Conservation (phyloP, 306 rosid genomes). For the Prunus dulcis region DNA sequence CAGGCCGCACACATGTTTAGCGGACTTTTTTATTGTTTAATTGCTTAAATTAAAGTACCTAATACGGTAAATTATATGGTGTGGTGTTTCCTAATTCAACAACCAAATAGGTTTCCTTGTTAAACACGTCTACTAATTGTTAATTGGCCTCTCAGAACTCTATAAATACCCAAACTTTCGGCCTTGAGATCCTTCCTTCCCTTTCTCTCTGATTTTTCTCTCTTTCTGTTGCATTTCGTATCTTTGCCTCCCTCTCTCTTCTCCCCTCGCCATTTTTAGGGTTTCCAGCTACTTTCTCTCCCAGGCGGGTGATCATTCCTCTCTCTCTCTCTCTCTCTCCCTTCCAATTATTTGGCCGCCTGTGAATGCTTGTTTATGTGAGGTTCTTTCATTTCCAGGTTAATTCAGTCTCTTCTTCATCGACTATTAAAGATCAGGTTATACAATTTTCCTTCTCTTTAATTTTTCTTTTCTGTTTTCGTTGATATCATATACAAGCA, state of each 20-base stretch:
- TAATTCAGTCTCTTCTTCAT: neutral
- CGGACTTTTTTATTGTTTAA: neutral
- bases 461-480: neutral
- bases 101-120: constrained; percentile 33
- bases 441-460: neutral
- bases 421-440: neutral
- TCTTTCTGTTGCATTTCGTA: constrained; percentile 1
- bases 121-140: constrained; percentile 27
- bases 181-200: constrained; percentile 13
- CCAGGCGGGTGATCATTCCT: constrained; percentile 10
- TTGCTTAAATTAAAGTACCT: neutral
- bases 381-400: neutral
- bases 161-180: constrained; percentile 37
- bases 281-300: constrained; percentile 5
- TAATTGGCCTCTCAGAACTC: neutral
- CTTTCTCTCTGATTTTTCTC: constrained; percentile 1
- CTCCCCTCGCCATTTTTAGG: constrained; percentile 18
- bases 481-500: neutral
- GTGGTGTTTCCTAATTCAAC: constrained; percentile 32
- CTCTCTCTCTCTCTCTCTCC: too few species aligned
- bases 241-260: neutral
- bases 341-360: neutral
- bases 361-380: neutral
- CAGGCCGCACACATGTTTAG: neutral
- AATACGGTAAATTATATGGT: neutral